Evolutionary conservation across 345 rosid genomes (phyloP), one percentile per base, ranked within the genome.

Genomic region (Arabis alpina): DNA sequence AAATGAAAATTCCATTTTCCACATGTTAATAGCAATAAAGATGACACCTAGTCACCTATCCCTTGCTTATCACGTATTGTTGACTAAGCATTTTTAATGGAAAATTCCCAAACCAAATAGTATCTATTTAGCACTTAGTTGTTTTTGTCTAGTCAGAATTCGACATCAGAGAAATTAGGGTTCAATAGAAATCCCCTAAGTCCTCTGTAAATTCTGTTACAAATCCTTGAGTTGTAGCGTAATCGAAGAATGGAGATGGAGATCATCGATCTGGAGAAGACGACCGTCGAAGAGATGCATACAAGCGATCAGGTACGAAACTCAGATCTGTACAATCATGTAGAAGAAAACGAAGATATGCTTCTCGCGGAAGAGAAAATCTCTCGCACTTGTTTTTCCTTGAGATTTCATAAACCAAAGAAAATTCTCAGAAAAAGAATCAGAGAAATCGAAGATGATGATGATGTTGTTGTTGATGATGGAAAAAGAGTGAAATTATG

Each of bases 191-290:
- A 53, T 27, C 51, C 44, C 27, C 54, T 11, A 66, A 14, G 54
- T 27, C 51, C 44, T 40, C 54, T 11, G 14, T 2, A 25, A 36
- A 0, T 10, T 49, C 8, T 10, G 14, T 58, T 16, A 39, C 74
- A 50, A 70, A 54, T 12, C 43, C 19, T 30, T 30, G 34, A 30
- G 6, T 4, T 32, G 7, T 5, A 32, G 5, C 1, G 61, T 41
- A 41, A 10, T 54, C 27, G 62, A 42, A 44, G 62, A 23, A 68
- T 68, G 55, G 32, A 28, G 23, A 19, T 28, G 8, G 68, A 32
- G 68, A 52, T 4, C 36, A 73, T 9, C 41, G 65, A 54, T 64
- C 42, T 15, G 64, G 14, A 64, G 72, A 73, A 49, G 61, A 62
- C 23, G 70, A 44, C 14, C 15, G 6, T 13, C 11, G 19, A 34